Evolutionary conservation across 345 rosid species (phyloP).

Genomic region (Sisymbrium irio): DNA sequence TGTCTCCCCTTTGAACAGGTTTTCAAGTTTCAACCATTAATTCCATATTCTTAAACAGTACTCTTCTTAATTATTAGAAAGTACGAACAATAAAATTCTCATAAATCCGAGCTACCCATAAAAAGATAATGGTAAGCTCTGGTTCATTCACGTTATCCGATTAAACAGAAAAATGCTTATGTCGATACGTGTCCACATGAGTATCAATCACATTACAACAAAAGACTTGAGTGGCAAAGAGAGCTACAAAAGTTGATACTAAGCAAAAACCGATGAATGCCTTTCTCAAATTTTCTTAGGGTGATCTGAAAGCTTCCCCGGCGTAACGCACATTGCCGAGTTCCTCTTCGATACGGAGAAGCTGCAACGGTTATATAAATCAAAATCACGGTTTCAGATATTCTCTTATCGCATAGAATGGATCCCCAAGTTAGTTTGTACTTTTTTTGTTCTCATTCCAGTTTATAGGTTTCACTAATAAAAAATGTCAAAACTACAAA

Average conservation of each 20-base stretch:
- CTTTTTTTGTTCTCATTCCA: no score
- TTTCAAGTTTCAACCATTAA: neutral
- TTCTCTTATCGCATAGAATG: neutral
- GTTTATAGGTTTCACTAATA: neutral
- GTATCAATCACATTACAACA: conserved; percentile 19
- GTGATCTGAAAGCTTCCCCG: conserved; percentile 85
- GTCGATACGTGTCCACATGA: neutral
- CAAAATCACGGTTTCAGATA: neutral
- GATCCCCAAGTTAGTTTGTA: neutral
- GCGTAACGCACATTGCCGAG: conserved; percentile 85
- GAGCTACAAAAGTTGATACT: conserved; percentile 21
- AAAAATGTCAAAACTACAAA: neutral
- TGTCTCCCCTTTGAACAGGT: neutral
- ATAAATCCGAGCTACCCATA: neutral
- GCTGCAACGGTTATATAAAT: conserved; percentile 51
- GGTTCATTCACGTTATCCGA: conserved; percentile 5
- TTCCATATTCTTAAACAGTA: neutral
- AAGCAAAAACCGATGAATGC: conserved; percentile 16
- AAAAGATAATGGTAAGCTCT: neutral
- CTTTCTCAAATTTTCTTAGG: conserved; percentile 39
- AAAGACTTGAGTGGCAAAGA: neutral
- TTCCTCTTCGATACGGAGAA: conserved; percentile 95
- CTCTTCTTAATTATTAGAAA: neutral
- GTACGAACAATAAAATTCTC: neutral
- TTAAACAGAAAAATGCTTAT: neutral